Conservation (phyloP, 2,329 filamentous ascomycete species). For the Delphinella strobiligena region DNA sequence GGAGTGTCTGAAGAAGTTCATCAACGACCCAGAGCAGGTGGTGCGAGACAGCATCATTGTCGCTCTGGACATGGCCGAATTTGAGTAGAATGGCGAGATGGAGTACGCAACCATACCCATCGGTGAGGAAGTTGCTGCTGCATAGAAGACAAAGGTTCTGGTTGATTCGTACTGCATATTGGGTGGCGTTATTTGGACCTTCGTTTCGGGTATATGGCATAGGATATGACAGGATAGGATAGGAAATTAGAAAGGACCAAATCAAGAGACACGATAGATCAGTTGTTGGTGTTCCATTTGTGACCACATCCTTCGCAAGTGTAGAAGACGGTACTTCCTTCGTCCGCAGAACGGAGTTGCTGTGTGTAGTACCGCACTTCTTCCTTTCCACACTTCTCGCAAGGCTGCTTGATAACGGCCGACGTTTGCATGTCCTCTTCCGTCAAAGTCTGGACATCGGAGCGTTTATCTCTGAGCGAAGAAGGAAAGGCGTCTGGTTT, state of each 20-base stretch:
- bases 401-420: constrained; percentile 55
- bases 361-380: constrained; percentile 77
- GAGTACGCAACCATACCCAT: constrained; percentile 84
- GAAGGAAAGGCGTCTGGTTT: constrained; percentile 87
- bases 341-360: constrained; percentile 84
- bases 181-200: neutral
- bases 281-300: constrained; percentile 37
- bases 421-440: constrained; percentile 62
- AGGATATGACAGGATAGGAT: too few species aligned
- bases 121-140: constrained; percentile 10
- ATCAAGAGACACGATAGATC: too few species aligned
- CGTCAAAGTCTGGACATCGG: constrained; percentile 72
- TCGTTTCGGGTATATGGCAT: neutral
- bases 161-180: constrained; percentile 51
- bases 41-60: constrained; percentile 92
- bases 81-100: constrained; percentile 74
- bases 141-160: constrained; percentile 27
- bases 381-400: constrained; percentile 66
- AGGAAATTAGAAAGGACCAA: too few species aligned
- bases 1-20: constrained; percentile 66
- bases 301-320: constrained; percentile 68
- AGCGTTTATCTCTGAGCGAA: constrained; percentile 70
- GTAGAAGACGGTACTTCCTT: constrained; percentile 88
- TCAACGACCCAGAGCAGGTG: constrained; percentile 83
- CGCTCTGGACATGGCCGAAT: constrained; percentile 95